Evolutionary conservation across 164 flowering plant species (phyloP).

Genomic region (Aristolochia californica): DNA sequence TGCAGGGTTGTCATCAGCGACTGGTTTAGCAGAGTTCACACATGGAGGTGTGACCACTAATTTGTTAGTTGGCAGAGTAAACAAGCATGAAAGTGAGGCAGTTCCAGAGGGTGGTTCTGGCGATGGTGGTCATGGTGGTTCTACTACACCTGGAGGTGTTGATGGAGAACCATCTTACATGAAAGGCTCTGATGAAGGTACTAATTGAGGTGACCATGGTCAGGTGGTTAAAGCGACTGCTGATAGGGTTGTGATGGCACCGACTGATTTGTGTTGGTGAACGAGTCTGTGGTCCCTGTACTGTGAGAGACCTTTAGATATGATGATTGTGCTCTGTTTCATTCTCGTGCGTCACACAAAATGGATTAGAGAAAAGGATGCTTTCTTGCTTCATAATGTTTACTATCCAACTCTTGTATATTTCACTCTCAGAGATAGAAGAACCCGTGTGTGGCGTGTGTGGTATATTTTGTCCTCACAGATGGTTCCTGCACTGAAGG

Average conservation of each 20-base stretch:
- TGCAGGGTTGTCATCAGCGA: constrained; percentile 19
- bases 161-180: constrained; percentile 33
- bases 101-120: constrained; percentile 27
- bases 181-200: constrained; percentile 18
- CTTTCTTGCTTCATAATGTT: too few relatives aligned
- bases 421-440: too few relatives aligned
- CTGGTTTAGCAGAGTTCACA: constrained; percentile 20
- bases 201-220: constrained; percentile 5
- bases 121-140: constrained; percentile 48
- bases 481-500: too few relatives aligned
- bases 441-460: too few relatives aligned
- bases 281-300: too few relatives aligned
- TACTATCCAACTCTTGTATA: too few relatives aligned
- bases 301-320: too few relatives aligned
- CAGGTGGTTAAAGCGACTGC: constrained; percentile 1
- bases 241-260: neutral
- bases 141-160: constrained; percentile 31
- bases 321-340: too few relatives aligned
- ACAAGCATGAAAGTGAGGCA: constrained; percentile 27
- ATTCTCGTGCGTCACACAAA: too few relatives aligned
- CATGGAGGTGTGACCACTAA: constrained; percentile 14
- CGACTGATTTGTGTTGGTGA: too few relatives aligned
- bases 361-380: too few relatives aligned
- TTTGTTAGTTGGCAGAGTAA: constrained; percentile 15
- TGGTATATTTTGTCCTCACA: too few relatives aligned